Conservation (phyloP, 2,329 filamentous ascomycete species). For the Talaromyces sp. region DNA sequence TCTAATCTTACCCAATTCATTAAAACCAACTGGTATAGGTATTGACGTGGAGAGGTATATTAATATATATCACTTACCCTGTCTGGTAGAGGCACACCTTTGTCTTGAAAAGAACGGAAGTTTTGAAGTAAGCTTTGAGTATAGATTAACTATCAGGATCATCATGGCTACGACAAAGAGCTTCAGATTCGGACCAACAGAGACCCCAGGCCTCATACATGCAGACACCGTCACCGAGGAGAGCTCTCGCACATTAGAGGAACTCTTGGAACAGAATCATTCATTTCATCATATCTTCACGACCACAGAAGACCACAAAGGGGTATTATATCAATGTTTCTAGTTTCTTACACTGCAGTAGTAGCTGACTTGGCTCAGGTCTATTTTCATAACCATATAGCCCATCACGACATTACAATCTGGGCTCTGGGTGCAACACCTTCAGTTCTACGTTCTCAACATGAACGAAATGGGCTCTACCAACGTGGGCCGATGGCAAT, state of each 20-base stretch:
- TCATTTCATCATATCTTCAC: constrained; percentile 2
- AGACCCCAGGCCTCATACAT: constrained; percentile 3
- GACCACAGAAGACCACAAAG: constrained; percentile 6
- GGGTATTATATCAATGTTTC: not conserved
- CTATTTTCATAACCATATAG: constrained; percentile 19
- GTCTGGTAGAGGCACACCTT: not conserved
- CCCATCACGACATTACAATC: constrained; percentile 16
- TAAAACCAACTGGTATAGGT: not conserved
- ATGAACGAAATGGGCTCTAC: constrained; percentile 10
- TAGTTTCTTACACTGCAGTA: not conserved
- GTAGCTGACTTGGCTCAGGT: not conserved
- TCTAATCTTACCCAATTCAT: not conserved
- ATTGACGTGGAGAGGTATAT: not conserved
- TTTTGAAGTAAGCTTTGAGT: not conserved
- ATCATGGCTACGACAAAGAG: not conserved
- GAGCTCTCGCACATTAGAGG: not conserved
- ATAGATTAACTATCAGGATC: not conserved
- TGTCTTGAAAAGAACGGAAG: not conserved
- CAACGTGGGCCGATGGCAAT: not conserved
- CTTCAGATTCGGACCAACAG: not conserved
- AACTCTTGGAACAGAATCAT: not conserved
- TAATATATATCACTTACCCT: not conserved
- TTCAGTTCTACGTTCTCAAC: constrained; percentile 2
- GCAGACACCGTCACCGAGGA: constrained; percentile 2
- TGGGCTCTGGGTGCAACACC: constrained; percentile 18